A percentile compares a stretch with the other conserved stretches of the same genome.
Conservation (phyloP, 2,329 filamentous ascomycete genomes). For the Talaromyces sp. region DNA sequence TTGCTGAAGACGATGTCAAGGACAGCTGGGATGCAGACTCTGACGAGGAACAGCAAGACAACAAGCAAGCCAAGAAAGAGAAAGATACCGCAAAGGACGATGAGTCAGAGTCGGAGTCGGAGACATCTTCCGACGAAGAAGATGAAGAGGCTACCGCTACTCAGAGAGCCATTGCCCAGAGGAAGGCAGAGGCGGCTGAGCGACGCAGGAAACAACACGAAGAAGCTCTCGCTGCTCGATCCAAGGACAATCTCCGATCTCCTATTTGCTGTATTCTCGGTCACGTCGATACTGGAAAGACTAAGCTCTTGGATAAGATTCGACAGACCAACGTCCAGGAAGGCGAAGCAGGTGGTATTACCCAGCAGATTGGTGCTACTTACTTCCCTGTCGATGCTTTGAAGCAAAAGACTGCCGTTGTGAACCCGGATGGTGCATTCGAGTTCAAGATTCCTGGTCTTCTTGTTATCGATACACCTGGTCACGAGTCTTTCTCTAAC, state of each 20-base stretch:
- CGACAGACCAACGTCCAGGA: constrained; percentile 98
- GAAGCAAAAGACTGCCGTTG: constrained; percentile 84
- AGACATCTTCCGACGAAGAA: constrained; percentile 45
- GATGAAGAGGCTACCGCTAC: constrained; percentile 72
- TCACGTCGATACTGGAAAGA: constrained; percentile 99
- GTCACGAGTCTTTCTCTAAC: constrained; percentile 99
- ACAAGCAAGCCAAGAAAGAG: constrained; percentile 45
- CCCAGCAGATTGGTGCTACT: constrained; percentile 97
- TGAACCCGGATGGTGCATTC: constrained; percentile 86
- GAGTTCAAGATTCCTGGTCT: constrained; percentile 98
- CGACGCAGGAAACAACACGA: constrained; percentile 86
- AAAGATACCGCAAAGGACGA: constrained; percentile 22
- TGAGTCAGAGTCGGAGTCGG: constrained; percentile 46
- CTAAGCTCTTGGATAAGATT: constrained; percentile 98
- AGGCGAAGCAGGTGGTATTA: constrained; percentile 98
- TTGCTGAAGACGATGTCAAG: constrained; percentile 71
- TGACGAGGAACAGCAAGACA: constrained; percentile 65
- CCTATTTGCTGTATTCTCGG: constrained; percentile 99
- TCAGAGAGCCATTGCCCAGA: constrained; percentile 67
- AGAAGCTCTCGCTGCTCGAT: constrained; percentile 84
- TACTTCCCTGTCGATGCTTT: constrained; percentile 97
- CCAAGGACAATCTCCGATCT: constrained; percentile 89
- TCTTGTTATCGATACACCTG: constrained; percentile 94
- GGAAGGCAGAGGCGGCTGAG: constrained; percentile 85
- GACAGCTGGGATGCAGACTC: constrained; percentile 82